Base-by-base conservation (phyloP, 306 rosid genomes). In the Argentina anserina region DNA sequence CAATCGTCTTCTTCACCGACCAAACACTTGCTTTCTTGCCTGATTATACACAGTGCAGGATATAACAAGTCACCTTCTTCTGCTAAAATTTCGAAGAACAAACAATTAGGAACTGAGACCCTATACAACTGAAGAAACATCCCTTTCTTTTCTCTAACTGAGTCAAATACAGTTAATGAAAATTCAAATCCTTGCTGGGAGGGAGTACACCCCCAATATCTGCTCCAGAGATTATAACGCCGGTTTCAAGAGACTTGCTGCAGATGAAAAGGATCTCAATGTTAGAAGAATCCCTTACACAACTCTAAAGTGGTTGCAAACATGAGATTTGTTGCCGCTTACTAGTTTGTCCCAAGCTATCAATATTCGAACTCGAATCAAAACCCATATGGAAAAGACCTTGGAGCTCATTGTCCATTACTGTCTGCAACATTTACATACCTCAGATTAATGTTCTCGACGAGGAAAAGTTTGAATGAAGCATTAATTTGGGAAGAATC, bases 341-440 rank as follows among this genome's bases (percentile, higher is more conserved):
- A 87, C 98, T 97, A 81, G 89, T 90, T 50, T 92, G 86, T 82
- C 92, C 99, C 90, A 84, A 49, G 81, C 80, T 88, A 74, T 90
- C 96, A 45, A 84, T 82, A 52, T 87, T 83, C 45, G 88, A 76
- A 79, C 75, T 79, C 33, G 90, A 86, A 77, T 95, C 89, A 60
- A 81, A 91, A 73, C 97, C 99, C 93, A 92, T 84, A 76, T 86
- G 92, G 64, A 88, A 82, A 69, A 92, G 84, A 81, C 87, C 89
- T 69, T 90, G 99, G 74, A 95, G 82, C 68, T 95, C 99, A 28
- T 81, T 88, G 52, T 92, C 96, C 75, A 87, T 65, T 67, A 83
- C 88, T 59, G 68, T 78, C 99, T 95, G 96, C 81, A 70, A 33
- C 23, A 62, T 17, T 66, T 49, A 66, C 17, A 39, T 14, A 23